These are phyloP conservation scores for Ogataea pilisensis DNA, from an alignment of 805 yeast species.

Conservation along the genomic window DNA sequence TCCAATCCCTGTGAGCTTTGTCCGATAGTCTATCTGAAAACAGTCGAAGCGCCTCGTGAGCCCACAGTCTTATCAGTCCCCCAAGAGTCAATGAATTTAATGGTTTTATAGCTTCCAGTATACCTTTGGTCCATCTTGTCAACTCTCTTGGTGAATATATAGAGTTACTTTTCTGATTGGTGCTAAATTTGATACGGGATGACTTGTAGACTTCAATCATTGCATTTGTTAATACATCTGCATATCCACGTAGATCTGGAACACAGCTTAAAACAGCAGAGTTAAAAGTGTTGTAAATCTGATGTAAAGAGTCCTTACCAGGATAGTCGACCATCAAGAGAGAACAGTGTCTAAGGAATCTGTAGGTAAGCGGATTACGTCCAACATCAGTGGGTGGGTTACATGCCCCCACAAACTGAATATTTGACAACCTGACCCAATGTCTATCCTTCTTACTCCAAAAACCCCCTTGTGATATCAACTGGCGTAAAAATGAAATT, in stretches of 20 bases:
- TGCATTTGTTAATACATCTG: conserved; percentile 49
- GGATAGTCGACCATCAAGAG: conserved; percentile 81
- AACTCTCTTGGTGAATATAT: conserved; percentile 86
- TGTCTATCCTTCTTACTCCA: conserved; percentile 57
- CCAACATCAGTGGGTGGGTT: conserved; percentile 86
- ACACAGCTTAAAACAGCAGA: conserved; percentile 52
- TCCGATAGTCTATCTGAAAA: conserved; percentile 68
- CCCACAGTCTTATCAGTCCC: conserved; percentile 62
- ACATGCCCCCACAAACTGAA: conserved; percentile 94
- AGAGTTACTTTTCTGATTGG: conserved; percentile 50
- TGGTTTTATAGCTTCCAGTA: conserved; percentile 36
- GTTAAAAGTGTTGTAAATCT: conserved; percentile 62
- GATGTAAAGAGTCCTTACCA: conserved; percentile 50
- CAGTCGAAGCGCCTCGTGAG: conserved; percentile 74
- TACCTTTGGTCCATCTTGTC: conserved; percentile 83
- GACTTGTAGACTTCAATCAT: conserved; percentile 60
- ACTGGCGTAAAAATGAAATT: conserved; percentile 66
- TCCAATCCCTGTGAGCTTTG: conserved; percentile 45
- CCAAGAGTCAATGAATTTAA: conserved; percentile 31
- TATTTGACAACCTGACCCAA: conserved; percentile 62
- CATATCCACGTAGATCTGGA: conserved; percentile 57
- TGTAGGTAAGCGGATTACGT: conserved; percentile 47
- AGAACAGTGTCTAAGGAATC: conserved; percentile 66
- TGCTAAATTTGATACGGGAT: conserved; percentile 39
- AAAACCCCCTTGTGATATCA: conserved; percentile 72